Evolutionary conservation across 768 basidiomycete species (phyloP).

Genomic region (Lentinus tigrinus): DNA sequence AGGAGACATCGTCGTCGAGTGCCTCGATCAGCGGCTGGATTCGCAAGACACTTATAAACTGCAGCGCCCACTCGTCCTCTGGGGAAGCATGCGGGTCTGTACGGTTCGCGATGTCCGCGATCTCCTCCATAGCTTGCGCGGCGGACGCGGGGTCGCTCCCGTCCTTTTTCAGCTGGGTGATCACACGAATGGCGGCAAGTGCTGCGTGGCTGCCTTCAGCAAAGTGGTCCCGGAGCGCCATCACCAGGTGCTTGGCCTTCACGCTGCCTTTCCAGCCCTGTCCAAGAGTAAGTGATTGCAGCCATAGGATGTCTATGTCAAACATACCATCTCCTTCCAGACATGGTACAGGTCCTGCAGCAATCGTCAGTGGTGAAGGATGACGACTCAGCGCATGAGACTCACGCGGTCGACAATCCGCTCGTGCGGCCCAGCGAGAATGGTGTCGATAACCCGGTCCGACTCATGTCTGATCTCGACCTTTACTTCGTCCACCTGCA

Average conservation of each 20-base stretch:
- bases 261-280: no score
- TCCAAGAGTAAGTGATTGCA: no score
- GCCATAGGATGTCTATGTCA: no score
- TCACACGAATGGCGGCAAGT: no score
- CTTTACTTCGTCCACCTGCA: constrained; percentile 33
- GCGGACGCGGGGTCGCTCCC: background rate
- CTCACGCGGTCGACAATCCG: constrained; percentile 37
- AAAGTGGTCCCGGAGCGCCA: no score
- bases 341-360: constrained; percentile 38
- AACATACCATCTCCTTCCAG: constrained; percentile 43
- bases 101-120: background rate
- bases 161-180: background rate
- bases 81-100: background rate
- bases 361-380: constrained; percentile 23
- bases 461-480: constrained; percentile 29
- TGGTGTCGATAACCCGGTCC: constrained; percentile 37
- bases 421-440: constrained; percentile 44
- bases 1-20: constrained; percentile 38
- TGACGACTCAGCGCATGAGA: constrained; percentile 3
- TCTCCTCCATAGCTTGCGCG: background rate
- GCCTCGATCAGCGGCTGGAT: constrained; percentile 35
- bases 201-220: no score
- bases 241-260: no score
- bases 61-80: constrained; percentile 26
- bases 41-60: constrained; percentile 29